These are phyloP conservation scores for Deakozyma indianensis DNA, from an alignment of 805 yeast genomes.

Conservation along the genomic window DNA sequence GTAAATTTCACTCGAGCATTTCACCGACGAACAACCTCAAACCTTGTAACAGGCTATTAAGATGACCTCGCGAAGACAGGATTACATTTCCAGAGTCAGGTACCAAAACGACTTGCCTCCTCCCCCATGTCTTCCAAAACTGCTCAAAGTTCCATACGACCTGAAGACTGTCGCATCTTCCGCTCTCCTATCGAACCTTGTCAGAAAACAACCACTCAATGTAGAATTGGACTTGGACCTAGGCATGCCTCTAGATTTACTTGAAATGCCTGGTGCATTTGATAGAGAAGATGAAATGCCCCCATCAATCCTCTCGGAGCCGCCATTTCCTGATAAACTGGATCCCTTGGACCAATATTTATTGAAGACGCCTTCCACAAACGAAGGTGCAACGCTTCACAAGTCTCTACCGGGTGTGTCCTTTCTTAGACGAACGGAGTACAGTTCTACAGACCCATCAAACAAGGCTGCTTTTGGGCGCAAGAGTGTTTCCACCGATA, in stretches of 20 bases:
- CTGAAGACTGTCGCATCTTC: slow-evolving; percentile 35
- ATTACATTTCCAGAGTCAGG: slow-evolving; percentile 52
- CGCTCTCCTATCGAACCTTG: slow-evolving; percentile 41
- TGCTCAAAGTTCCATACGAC: slow-evolving; percentile 40
- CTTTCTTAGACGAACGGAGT: slow-evolving; percentile 91
- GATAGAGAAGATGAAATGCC: slow-evolving; percentile 38
- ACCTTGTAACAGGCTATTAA: background rate
- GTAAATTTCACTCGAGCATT: no score
- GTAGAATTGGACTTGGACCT: slow-evolving; percentile 35
- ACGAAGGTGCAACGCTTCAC: background rate
- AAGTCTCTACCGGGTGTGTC: slow-evolving; percentile 29
- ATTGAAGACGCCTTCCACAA: background rate
- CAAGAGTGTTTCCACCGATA: slow-evolving; percentile 14
- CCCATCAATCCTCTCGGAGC: background rate
- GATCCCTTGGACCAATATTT: slow-evolving; percentile 55
- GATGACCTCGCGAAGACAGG: slow-evolving; percentile 18
- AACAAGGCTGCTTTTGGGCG: slow-evolving; percentile 14
- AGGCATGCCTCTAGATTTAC: slow-evolving; percentile 68
- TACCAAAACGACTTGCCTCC: slow-evolving; percentile 84
- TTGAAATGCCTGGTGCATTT: slow-evolving; percentile 50
- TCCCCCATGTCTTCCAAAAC: slow-evolving; percentile 82
- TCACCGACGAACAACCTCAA: no score
- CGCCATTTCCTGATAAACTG: slow-evolving; percentile 20
- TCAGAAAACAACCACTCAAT: slow-evolving; percentile 32
- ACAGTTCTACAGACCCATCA: slow-evolving; percentile 48